Evolutionary conservation across 805 yeast species (phyloP).

Genomic region (Wickerhamiella azyma): DNA sequence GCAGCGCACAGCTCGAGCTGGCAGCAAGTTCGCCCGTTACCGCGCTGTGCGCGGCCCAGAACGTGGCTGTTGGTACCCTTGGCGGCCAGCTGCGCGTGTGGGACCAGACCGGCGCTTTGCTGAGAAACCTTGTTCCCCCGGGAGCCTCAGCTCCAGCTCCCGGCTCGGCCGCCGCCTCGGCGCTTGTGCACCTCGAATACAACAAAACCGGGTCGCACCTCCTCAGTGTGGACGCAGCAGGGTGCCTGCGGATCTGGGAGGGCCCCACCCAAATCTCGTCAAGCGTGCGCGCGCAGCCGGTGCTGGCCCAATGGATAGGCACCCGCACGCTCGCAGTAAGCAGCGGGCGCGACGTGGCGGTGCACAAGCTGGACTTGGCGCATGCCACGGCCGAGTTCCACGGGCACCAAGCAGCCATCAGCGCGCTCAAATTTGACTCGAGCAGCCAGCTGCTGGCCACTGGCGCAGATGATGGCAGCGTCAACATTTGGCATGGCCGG

Average conservation of each 20-base stretch:
- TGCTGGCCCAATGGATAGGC: slow-evolving; percentile 49
- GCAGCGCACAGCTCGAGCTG: not conserved
- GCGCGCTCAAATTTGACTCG: slow-evolving; percentile 41
- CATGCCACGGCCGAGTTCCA: slow-evolving; percentile 37
- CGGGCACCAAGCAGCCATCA: slow-evolving; percentile 55
- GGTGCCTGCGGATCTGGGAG: slow-evolving; percentile 53
- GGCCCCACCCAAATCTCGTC: slow-evolving; percentile 25
- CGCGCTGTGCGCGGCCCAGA: slow-evolving; percentile 18
- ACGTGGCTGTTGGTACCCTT: slow-evolving; percentile 48
- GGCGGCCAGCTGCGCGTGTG: slow-evolving; percentile 71
- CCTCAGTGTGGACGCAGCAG: slow-evolving; percentile 45
- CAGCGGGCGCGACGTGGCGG: slow-evolving; percentile 36
- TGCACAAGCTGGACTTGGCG: slow-evolving; percentile 38
- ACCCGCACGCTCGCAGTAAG: slow-evolving; percentile 58
- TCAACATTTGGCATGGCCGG: slow-evolving; percentile 69
- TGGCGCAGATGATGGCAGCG: slow-evolving; percentile 61
- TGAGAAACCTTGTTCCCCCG: slow-evolving; percentile 40
- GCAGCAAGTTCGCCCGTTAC: slow-evolving; percentile 7
- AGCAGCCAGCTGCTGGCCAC: slow-evolving; percentile 46
- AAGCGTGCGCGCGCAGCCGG: slow-evolving; percentile 12
- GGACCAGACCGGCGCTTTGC: slow-evolving; percentile 55
- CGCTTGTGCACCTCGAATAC: slow-evolving; percentile 51
- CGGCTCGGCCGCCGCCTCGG: no score
- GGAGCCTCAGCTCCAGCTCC: no score
- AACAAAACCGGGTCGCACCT: slow-evolving; percentile 40